phyloP scores from a whole-genome alignment of 2,329 filamentous ascomycete genomes.

The Sclerotinia nivalis region DNA sequence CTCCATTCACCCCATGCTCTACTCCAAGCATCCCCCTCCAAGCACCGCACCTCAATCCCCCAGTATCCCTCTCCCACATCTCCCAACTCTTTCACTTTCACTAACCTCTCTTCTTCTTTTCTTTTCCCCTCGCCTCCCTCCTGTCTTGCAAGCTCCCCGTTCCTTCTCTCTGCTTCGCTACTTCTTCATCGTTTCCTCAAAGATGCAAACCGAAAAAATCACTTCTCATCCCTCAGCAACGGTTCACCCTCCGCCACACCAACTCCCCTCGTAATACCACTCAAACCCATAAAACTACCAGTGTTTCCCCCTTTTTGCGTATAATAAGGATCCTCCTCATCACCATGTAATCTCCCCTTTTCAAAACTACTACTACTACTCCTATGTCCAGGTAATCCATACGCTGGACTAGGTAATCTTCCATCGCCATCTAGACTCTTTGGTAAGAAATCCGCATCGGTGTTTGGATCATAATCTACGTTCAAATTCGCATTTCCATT shows the following conservation, averaged over 20 bases:
- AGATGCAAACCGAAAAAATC: background rate
- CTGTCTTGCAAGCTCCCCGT: background rate
- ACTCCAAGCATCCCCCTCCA: background rate
- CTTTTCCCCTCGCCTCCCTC: background rate
- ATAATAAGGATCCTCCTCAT: conserved; percentile 5
- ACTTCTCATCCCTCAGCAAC: conserved; percentile 10
- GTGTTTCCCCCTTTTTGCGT: conserved; percentile 4
- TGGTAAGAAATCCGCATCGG: conserved; percentile 16
- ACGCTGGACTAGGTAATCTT: conserved; percentile 1
- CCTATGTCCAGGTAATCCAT: background rate
- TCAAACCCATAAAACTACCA: background rate
- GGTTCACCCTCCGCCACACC: conserved; percentile 7
- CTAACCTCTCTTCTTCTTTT: background rate
- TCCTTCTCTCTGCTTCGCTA: background rate
- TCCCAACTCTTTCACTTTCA: background rate
- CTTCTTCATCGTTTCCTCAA: too few species aligned
- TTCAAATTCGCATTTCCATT: background rate
- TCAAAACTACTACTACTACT: conserved; percentile 20
- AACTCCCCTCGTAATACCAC: background rate
- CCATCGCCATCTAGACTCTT: conserved; percentile 20
- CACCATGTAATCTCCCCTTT: background rate
- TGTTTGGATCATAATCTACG: conserved; percentile 20
- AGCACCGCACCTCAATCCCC: conserved; percentile 1
- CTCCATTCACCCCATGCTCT: background rate
- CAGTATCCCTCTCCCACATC: background rate